phyloP scores from a whole-genome alignment of 2,329 filamentous ascomycete genomes.

The Didymosphaeria variabile region DNA sequence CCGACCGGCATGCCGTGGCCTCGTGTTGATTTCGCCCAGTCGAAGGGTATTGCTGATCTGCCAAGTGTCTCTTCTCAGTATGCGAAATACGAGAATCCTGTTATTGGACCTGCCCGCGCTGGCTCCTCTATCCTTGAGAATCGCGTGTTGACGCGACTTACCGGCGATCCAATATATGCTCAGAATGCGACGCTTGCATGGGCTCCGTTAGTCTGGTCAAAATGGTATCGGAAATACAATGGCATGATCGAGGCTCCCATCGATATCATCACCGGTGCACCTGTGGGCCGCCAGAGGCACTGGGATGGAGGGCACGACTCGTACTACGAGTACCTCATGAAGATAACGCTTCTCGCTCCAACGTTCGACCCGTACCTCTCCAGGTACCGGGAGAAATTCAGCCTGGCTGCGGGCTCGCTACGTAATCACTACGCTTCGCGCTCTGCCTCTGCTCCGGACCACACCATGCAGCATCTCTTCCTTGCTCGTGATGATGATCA shows the following conservation, averaged over 20 bases:
- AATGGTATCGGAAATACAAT: constrained; percentile 49
- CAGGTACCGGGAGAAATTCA: constrained; percentile 45
- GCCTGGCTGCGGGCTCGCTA: constrained; percentile 47
- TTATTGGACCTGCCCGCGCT: constrained; percentile 52
- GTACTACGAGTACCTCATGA: constrained; percentile 55
- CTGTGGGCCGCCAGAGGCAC: constrained; percentile 50
- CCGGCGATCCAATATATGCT: constrained; percentile 51
- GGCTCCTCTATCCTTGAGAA: constrained; percentile 58
- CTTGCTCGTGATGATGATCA: constrained; percentile 46
- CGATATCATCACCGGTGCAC: constrained; percentile 54
- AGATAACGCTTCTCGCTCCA: constrained; percentile 51
- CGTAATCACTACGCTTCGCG: constrained; percentile 48
- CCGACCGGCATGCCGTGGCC: constrained; percentile 56
- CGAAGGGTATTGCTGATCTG: constrained; percentile 44
- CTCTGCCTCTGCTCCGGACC: constrained; percentile 43
- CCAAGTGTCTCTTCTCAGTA: constrained; percentile 38
- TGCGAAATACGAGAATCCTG: constrained; percentile 45
- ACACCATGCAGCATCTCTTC: constrained; percentile 51
- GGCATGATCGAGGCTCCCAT: constrained; percentile 55
- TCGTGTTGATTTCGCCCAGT: constrained; percentile 53
- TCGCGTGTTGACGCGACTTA: constrained; percentile 52
- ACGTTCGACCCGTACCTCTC: constrained; percentile 45
- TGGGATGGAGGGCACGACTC: constrained; percentile 58
- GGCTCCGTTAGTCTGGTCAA: constrained; percentile 57
- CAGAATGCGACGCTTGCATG: constrained; percentile 55